A percentile compares a stretch with the other conserved stretches of the same genome.
phyloP scores from a whole-genome alignment of 192 early-diverging fungal genomes.

The Jimgerdemannia flammicorona region DNA sequence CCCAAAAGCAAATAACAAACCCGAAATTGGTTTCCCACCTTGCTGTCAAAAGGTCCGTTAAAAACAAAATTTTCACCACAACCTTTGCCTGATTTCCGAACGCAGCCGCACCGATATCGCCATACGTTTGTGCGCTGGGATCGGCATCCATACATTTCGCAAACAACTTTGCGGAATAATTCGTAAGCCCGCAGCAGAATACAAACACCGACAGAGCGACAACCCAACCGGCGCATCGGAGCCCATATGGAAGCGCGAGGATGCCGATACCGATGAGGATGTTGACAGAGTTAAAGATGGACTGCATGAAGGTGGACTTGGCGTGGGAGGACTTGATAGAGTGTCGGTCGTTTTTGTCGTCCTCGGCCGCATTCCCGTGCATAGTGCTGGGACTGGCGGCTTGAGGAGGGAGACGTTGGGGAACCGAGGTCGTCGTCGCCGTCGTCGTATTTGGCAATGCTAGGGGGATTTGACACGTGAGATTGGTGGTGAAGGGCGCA shows the following conservation, averaged over 20 bases:
- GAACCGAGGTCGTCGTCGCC: conserved; percentile 1
- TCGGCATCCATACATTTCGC: conserved; percentile 40
- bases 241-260: conserved; percentile 54
- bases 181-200: conserved; percentile 39
- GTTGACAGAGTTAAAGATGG: conserved; percentile 56
- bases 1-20: neutral
- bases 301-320: conserved; percentile 41
- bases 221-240: conserved; percentile 57
- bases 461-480: too few relatives aligned
- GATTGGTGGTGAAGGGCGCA: too few relatives aligned
- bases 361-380: neutral
- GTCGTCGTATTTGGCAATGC: too few relatives aligned
- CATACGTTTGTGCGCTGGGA: conserved; percentile 33
- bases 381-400: neutral
- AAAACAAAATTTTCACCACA: conserved; percentile 24
- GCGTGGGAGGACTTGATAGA: neutral
- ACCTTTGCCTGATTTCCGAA: conserved; percentile 27
- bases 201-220: conserved; percentile 47
- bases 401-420: neutral
- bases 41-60: conserved; percentile 37
- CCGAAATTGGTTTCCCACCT: conserved; percentile 20
- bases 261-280: conserved; percentile 66
- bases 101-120: conserved; percentile 35
- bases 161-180: conserved; percentile 58
- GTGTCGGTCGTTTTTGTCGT: neutral